Conservation (phyloP, 2,329 filamentous ascomycete species). For the Zymoseptoria tritici region DNA sequence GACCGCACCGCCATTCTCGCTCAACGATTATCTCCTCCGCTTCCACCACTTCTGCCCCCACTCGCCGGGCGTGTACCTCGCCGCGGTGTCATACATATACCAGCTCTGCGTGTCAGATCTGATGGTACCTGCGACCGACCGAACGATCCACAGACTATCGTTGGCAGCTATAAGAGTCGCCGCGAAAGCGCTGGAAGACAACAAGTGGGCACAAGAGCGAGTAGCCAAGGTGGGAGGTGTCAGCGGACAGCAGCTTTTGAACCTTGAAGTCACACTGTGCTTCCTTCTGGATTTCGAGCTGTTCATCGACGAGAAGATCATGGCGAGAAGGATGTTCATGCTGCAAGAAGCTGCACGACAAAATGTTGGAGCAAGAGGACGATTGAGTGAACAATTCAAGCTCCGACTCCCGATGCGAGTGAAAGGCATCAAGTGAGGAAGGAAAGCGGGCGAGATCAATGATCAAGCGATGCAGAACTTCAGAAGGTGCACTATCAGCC, state of each 20-base stretch:
- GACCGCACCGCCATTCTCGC: slow-evolving; percentile 69
- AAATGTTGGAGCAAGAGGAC: slow-evolving; percentile 17
- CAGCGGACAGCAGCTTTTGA: slow-evolving; percentile 68
- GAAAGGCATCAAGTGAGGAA: slow-evolving; percentile 11
- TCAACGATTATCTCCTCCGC: slow-evolving; percentile 77
- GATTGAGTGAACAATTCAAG: slow-evolving; percentile 26
- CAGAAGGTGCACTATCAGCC: too few relatives aligned
- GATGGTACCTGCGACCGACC: slow-evolving; percentile 69
- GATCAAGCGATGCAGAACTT: too few relatives aligned
- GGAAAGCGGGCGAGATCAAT: background rate
- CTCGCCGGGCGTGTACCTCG: slow-evolving; percentile 87
- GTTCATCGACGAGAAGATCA: slow-evolving; percentile 24
- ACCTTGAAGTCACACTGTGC: slow-evolving; percentile 69
- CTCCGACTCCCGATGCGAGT: slow-evolving; percentile 24
- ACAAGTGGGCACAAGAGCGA: slow-evolving; percentile 75
- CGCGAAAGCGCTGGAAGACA: slow-evolving; percentile 91
- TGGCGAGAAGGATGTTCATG: slow-evolving; percentile 29
- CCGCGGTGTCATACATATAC: slow-evolving; percentile 80
- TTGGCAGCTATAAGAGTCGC: slow-evolving; percentile 79
- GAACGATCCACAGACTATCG: slow-evolving; percentile 80
- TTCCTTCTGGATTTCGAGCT: slow-evolving; percentile 74
- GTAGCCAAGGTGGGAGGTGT: slow-evolving; percentile 86
- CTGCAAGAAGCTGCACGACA: slow-evolving; percentile 29
- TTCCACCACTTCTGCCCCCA: slow-evolving; percentile 89
- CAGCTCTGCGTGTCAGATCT: slow-evolving; percentile 66